phyloP scores from a whole-genome alignment of 495 filamentous ascomycete species.

The Penicillium ucsense region DNA sequence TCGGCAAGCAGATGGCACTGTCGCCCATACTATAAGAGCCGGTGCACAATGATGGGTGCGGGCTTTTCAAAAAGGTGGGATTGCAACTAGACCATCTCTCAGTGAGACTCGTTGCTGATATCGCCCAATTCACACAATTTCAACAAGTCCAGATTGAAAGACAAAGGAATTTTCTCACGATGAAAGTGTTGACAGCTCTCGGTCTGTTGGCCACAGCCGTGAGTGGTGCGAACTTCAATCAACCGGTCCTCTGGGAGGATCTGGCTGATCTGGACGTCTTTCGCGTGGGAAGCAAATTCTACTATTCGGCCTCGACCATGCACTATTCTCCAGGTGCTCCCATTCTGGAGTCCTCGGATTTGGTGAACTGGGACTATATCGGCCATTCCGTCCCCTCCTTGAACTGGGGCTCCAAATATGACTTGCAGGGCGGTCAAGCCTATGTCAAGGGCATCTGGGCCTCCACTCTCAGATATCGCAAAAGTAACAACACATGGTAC shows the following conservation, averaged over 20 bases:
- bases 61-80: no score
- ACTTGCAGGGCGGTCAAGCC: conserved; percentile 33
- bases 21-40: no score
- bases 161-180: conserved; percentile 1
- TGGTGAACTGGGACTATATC: conserved; percentile 47
- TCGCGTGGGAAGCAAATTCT: conserved; percentile 36
- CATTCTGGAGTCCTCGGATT: conserved; percentile 45
- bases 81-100: no score
- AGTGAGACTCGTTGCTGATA: no score
- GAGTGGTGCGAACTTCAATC: background rate
- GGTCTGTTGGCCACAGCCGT: background rate
- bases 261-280: conserved; percentile 37
- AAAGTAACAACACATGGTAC: conserved; percentile 38
- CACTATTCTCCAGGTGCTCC: conserved; percentile 52
- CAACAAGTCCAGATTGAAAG: no score
- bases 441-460: conserved; percentile 50
- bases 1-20: no score
- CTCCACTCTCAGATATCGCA: conserved; percentile 39
- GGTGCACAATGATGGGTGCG: no score
- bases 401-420: conserved; percentile 37
- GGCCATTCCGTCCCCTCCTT: conserved; percentile 44
- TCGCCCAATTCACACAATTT: no score
- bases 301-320: conserved; percentile 49
- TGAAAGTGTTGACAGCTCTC: conserved; percentile 1
- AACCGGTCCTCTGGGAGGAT: conserved; percentile 36